phyloP scores from a whole-genome alignment of 1,139 yeast genomes.

The Pichia inconspicua region DNA sequence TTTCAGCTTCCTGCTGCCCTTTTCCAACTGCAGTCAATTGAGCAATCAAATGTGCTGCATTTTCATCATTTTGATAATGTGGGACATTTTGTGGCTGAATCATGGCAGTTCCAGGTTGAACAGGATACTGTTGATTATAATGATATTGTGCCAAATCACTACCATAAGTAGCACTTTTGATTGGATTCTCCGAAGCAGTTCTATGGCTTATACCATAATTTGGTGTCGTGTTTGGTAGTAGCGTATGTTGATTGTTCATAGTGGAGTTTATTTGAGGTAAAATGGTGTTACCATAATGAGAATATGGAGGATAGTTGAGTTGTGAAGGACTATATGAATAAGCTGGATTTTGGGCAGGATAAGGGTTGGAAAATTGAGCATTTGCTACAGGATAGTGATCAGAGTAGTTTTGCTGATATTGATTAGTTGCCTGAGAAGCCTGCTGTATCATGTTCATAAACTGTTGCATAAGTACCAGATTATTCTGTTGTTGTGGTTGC shows the following conservation, averaged over 20 bases:
- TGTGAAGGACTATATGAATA: not conserved
- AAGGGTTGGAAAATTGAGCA: not conserved
- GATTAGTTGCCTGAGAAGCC: not conserved
- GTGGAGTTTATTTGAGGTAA: not conserved
- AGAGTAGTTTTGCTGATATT: not conserved
- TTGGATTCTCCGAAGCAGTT: too few species aligned
- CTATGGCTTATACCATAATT: not conserved
- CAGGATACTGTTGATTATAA: conserved; percentile 15
- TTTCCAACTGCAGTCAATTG: conserved; percentile 13
- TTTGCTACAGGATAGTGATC: not conserved
- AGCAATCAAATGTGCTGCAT: conserved; percentile 12
- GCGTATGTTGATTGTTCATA: not conserved
- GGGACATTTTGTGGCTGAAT: not conserved
- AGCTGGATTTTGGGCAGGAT: not conserved
- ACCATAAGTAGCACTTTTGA: not conserved
- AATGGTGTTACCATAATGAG: not conserved
- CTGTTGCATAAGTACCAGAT: conserved; percentile 13
- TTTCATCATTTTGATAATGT: not conserved
- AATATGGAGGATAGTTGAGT: too few species aligned
- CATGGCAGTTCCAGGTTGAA: conserved; percentile 8
- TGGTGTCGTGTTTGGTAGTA: not conserved
- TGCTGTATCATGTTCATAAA: conserved; percentile 15
- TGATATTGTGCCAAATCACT: conserved; percentile 9
- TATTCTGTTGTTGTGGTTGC: not conserved
- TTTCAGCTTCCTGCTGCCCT: not conserved